Evolutionary conservation across 2,329 filamentous ascomycete species (phyloP).

Genomic region (Byssothecium circinans): DNA sequence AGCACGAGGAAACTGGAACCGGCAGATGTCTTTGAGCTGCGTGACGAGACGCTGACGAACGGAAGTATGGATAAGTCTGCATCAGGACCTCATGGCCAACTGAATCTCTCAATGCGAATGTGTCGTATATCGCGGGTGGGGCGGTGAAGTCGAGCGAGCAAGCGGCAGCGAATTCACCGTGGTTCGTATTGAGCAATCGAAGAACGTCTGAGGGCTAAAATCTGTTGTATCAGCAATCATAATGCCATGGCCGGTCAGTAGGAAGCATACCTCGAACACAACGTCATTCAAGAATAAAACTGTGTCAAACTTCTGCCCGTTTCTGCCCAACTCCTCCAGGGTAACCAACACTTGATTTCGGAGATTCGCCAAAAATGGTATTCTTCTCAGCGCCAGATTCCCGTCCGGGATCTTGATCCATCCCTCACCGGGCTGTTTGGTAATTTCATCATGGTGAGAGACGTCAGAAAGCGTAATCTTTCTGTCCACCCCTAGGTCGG

Average conservation of each 20-base stretch:
- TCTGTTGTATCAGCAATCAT: neutral
- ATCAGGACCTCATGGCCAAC: constrained; percentile 55
- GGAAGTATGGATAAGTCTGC: constrained; percentile 63
- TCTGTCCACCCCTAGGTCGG: constrained; percentile 54
- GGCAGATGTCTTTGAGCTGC: constrained; percentile 54
- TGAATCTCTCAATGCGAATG: constrained; percentile 62
- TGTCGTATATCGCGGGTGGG: constrained; percentile 61
- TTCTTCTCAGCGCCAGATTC: constrained; percentile 61
- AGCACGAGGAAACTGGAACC: constrained; percentile 65
- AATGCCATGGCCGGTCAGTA: neutral
- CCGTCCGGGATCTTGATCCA: constrained; percentile 63
- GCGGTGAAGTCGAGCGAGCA: constrained; percentile 63
- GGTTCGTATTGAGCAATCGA: constrained; percentile 59
- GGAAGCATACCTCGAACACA: constrained; percentile 56
- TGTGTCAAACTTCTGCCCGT: constrained; percentile 58
- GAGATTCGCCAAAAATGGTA: constrained; percentile 67
- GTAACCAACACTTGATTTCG: constrained; percentile 67
- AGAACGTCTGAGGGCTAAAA: constrained; percentile 60
- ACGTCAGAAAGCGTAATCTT: constrained; percentile 61
- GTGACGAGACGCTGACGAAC: constrained; percentile 53
- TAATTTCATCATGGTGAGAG: constrained; percentile 49
- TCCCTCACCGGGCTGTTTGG: constrained; percentile 43
- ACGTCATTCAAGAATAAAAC: constrained; percentile 67
- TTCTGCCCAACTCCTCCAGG: constrained; percentile 53
- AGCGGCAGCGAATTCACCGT: constrained; percentile 62